phyloP scores from a whole-genome alignment of 2,329 filamentous ascomycete species.

The Ophiosphaerella herpotricha region DNA sequence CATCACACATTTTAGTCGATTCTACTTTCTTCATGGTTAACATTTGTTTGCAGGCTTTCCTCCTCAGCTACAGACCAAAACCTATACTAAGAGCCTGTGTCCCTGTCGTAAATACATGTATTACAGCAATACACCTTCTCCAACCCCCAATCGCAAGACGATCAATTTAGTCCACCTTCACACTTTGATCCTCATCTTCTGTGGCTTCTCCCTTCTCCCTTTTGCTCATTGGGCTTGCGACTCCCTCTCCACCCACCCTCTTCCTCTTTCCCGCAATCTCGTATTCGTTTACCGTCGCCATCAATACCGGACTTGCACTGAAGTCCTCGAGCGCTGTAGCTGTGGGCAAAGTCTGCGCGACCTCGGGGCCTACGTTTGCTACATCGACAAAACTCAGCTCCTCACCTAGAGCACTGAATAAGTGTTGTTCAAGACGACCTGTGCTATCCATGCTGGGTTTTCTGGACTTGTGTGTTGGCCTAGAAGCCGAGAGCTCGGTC shows the following conservation, averaged over 20 bases:
- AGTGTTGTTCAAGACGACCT: constrained; percentile 29
- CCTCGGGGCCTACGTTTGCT: constrained; percentile 18
- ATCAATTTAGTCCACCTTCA: constrained; percentile 12
- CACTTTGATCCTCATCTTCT: constrained; percentile 2
- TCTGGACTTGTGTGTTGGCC: constrained; percentile 27
- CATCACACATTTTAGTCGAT: background rate
- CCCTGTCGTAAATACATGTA: too few species aligned
- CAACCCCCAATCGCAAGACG: constrained; percentile 5
- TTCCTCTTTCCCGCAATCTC: constrained; percentile 34
- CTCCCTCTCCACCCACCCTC: constrained; percentile 26
- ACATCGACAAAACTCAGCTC: constrained; percentile 30
- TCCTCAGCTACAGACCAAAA: too few species aligned
- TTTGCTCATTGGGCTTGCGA: constrained; percentile 28
- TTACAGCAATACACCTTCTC: too few species aligned
- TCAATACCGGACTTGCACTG: constrained; percentile 4
- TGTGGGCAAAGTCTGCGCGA: constrained; percentile 9
- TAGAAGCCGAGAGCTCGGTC: constrained; percentile 16
- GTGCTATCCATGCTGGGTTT: constrained; percentile 39
- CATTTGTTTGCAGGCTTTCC: too few species aligned
- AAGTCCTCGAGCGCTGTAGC: constrained; percentile 3
- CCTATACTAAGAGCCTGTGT: too few species aligned
- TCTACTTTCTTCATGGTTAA: too few species aligned
- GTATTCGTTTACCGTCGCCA: constrained; percentile 10
- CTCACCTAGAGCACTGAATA: constrained; percentile 39
- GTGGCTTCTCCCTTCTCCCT: constrained; percentile 21